Evolutionary conservation across 176 grass and related monocot genomes (phyloP), one percentile per base, ranked within the genome.

Genomic region (Phoenix roebelenii): DNA sequence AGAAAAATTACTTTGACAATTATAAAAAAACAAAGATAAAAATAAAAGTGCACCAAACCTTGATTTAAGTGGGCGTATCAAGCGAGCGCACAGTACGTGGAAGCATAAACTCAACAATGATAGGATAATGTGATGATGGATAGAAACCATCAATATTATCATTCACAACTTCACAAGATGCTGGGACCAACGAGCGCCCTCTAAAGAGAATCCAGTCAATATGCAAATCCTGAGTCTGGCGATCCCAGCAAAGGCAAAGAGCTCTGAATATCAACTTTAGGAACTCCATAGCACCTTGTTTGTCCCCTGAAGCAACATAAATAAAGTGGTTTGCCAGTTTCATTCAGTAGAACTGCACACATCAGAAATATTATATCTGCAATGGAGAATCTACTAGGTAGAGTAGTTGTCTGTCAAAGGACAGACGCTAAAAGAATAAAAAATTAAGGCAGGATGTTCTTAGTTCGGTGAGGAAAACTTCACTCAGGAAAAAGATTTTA

Each of bases 221-320:
- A 56, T 92, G 93, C 74, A 98, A 77, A 76, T 98, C 93, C 55
- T 98, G 93, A 53, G 93, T 98, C 54, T 98, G 93, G 58, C 93
- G 82, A 69, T 98, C 93, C 93, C 93, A 98, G 53, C 87, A 98
- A 29, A 98, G 76, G 68, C 93, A 98, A 59, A 97, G 81, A 64
- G 93, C 84, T 82, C 93, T 79, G 57, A 97, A 98, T 75, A 98
- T 78, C 82, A 98, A 69, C 77, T 98, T 98, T 44, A 98, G 76
- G 72, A 98, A 98, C 62, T 98, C 93, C 51, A 88, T 23, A 5
- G 93, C 87, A 69, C 87, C 93, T 85, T 98, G 87, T 65, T 98
- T 98, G 73, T 98, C 93, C 60, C 93, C 93, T 98, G 70, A 51
- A 55, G 7, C 10, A 55, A 19, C 19, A 61, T 3, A 23, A 52